phyloP scores from a whole-genome alignment of 2,329 filamentous ascomycete species.

The Aspergillus fumigatus region DNA sequence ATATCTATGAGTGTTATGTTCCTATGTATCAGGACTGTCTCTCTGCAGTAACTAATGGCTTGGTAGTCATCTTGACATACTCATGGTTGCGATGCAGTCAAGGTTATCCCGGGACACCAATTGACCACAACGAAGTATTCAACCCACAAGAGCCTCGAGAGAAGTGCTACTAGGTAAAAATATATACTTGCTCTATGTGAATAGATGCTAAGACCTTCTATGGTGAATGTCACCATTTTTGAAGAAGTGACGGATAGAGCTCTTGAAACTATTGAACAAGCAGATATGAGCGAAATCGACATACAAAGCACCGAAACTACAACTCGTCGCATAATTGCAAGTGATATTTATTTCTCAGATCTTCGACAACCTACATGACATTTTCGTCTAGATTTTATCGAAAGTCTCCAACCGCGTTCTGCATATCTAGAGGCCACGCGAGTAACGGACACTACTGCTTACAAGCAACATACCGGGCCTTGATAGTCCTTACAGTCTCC shows the following conservation, averaged over 20 bases:
- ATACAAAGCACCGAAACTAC: background rate
- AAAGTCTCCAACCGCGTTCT: background rate
- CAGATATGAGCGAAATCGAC: too few relatives aligned
- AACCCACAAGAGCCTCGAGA: too few relatives aligned
- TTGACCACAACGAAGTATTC: too few relatives aligned
- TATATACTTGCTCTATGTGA: background rate
- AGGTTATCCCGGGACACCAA: too few relatives aligned
- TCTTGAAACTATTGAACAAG: background rate
- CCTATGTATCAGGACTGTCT: background rate
- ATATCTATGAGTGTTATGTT: background rate
- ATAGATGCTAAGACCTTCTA: background rate
- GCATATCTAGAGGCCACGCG: background rate
- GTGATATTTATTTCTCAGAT: background rate
- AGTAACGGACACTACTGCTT: background rate
- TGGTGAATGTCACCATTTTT: background rate
- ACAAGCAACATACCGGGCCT: background rate
- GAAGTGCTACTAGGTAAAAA: background rate
- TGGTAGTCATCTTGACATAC: background rate
- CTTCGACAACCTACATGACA: background rate
- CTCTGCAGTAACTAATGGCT: background rate
- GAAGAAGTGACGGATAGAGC: background rate
- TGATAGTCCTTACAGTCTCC: background rate
- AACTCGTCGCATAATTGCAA: background rate
- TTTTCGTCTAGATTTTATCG: background rate
- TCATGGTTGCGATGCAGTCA: too few relatives aligned